These are phyloP conservation scores for Nematocida sp. DNA, from an alignment of 371 early-diverging fungal species.

Conservation along the genomic window DNA sequence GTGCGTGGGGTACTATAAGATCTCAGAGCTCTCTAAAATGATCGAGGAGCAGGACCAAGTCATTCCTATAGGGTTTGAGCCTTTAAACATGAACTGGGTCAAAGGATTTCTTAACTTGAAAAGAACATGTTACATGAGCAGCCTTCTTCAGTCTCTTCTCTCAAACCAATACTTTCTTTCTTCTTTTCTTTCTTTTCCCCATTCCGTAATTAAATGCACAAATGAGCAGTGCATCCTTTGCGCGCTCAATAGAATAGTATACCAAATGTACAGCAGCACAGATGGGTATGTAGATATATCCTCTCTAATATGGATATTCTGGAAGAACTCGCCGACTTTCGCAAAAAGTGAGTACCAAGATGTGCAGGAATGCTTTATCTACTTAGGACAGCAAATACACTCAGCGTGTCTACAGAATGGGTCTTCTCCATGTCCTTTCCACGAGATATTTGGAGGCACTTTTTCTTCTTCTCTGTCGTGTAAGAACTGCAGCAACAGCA, in stretches of 20 bases:
- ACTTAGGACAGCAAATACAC: constrained; percentile 40
- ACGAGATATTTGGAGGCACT: constrained; percentile 28
- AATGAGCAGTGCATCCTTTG: constrained; percentile 13
- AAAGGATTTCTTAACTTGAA: constrained; percentile 56
- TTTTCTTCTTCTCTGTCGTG: constrained; percentile 7
- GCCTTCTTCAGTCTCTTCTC: constrained; percentile 47
- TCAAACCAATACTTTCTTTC: constrained; percentile 12
- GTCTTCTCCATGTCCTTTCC: constrained; percentile 12
- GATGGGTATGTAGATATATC: constrained; percentile 42
- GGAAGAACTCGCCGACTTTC: constrained; percentile 16
- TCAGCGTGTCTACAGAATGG: not conserved
- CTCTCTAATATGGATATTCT: constrained; percentile 37
- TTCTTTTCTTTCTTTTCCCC: constrained; percentile 5
- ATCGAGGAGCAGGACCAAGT: too few species aligned
- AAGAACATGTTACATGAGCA: constrained; percentile 57
- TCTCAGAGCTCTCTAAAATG: constrained; percentile 7
- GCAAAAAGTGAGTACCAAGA: constrained; percentile 50
- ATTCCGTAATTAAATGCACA: constrained; percentile 2
- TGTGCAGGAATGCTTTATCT: constrained; percentile 33
- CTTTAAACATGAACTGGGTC: constrained; percentile 40
- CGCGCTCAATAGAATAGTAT: constrained; percentile 30
- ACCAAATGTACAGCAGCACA: constrained; percentile 34
- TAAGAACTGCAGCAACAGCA: not conserved
- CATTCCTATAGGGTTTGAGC: not conserved
- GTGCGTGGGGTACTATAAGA: constrained; percentile 23